These are phyloP conservation scores for Diplotaxis tenuifolia DNA, from an alignment of 345 rosid genomes.

Conservation along the genomic window DNA sequence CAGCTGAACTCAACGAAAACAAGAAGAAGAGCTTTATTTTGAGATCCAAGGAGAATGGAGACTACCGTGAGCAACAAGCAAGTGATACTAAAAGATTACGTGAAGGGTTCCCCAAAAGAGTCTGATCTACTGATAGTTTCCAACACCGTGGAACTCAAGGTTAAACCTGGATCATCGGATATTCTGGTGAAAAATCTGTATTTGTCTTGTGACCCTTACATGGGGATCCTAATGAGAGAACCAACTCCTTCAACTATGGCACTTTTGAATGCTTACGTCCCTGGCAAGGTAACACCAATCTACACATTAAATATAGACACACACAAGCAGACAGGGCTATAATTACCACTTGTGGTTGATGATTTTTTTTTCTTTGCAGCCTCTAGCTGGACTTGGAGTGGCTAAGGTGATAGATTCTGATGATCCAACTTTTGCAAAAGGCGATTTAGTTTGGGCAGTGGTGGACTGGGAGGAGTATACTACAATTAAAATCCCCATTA, in stretches of 20 bases:
- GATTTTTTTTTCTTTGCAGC: conserved; percentile 38
- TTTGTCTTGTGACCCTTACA: conserved; percentile 53
- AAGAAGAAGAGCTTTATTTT: neutral
- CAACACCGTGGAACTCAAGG: conserved; percentile 13
- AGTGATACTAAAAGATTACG: conserved; percentile 31
- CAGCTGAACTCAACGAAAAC: neutral
- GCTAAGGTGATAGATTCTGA: conserved; percentile 53
- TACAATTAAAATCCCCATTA: conserved; percentile 23
- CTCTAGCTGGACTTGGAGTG: conserved; percentile 50
- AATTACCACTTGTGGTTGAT: too few species aligned
- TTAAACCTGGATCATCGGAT: conserved; percentile 8
- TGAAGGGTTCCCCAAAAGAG: conserved; percentile 32
- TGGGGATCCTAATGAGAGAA: conserved; percentile 41
- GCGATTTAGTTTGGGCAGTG: conserved; percentile 48
- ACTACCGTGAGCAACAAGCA: conserved; percentile 38
- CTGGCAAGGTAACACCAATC: conserved; percentile 34
- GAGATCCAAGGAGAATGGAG: neutral
- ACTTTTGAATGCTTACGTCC: conserved; percentile 24
- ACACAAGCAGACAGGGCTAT: neutral
- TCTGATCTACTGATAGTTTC: conserved; percentile 29
- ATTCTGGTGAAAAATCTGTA: conserved; percentile 48
- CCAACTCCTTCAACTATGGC: conserved; percentile 3
- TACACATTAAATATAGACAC: neutral
- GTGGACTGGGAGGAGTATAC: conserved; percentile 62
- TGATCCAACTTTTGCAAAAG: conserved; percentile 40